Conservation (phyloP, 441 rosid genomes). For the Mallotus repandus region DNA sequence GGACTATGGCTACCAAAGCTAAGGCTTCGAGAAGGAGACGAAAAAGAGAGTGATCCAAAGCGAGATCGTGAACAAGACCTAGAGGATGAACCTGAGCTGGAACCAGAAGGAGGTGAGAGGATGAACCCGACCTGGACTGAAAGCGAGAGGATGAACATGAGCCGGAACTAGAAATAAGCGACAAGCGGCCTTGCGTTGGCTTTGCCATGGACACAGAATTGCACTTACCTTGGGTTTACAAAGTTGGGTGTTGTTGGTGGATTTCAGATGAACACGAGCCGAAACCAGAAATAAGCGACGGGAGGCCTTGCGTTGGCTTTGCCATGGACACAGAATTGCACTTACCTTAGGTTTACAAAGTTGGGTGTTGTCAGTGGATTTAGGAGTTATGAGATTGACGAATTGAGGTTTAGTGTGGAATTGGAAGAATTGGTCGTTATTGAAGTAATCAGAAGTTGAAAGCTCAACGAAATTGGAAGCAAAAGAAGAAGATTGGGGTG, state of each 20-base stretch:
- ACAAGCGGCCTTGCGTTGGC: too few species aligned
- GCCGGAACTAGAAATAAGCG: too few species aligned
- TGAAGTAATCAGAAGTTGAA: too few species aligned
- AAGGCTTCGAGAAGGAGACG: conserved; percentile 50
- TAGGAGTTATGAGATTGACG: background rate
- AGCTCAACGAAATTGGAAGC: background rate
- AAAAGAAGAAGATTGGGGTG: background rate
- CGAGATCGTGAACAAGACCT: conserved; percentile 17
- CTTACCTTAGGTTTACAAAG: too few species aligned
- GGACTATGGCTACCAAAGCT: conserved; percentile 58
- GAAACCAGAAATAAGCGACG: conserved; percentile 49
- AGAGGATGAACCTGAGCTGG: too few species aligned
- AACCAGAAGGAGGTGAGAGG: conserved; percentile 49
- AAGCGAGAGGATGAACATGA: conserved; percentile 59
- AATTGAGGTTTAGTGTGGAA: conserved; percentile 16
- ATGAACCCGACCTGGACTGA: conserved; percentile 33
- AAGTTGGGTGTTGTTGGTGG: too few species aligned
- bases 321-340: conserved; percentile 35
- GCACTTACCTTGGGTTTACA: too few species aligned
- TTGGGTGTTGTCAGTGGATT: too few species aligned
- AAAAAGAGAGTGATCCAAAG: conserved; percentile 32
- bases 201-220: too few species aligned
- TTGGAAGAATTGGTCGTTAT: background rate
- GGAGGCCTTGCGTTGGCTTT: conserved; percentile 58
- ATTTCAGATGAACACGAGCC: too few species aligned